Percentiles rank a stretch among this genome's conserved stretches.
Conservation (phyloP, 2,329 filamentous ascomycete genomes). For the Colletotrichum orbiculare region DNA sequence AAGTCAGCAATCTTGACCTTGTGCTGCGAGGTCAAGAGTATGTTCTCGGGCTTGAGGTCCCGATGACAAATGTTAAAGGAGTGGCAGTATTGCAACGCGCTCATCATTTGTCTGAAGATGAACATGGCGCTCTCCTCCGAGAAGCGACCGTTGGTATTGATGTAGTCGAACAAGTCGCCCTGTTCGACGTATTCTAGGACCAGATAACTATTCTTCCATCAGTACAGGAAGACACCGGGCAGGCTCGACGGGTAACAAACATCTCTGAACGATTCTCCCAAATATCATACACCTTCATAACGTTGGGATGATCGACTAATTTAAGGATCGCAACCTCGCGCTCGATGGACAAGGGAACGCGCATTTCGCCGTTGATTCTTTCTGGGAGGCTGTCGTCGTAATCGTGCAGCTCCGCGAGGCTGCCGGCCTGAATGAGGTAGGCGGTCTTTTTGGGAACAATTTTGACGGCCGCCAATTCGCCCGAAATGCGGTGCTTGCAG, state of each 20-base stretch:
- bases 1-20: slow-evolving; percentile 97
- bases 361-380: slow-evolving; percentile 69
- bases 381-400: slow-evolving; percentile 71
- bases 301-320: slow-evolving; percentile 92
- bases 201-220: slow-evolving; percentile 75
- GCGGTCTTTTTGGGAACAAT: slow-evolving; percentile 89
- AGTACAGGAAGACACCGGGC: slow-evolving; percentile 28
- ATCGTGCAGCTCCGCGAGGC: slow-evolving; percentile 83
- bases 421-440: slow-evolving; percentile 84
- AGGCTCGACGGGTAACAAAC: slow-evolving; percentile 56
- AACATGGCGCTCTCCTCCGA: slow-evolving; percentile 83
- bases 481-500: slow-evolving; percentile 82
- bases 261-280: slow-evolving; percentile 98
- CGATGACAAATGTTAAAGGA: slow-evolving; percentile 95
- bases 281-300: slow-evolving; percentile 94
- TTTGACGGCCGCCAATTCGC: slow-evolving; percentile 90
- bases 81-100: slow-evolving; percentile 92
- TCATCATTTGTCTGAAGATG: slow-evolving; percentile 93
- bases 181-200: slow-evolving; percentile 91
- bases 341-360: slow-evolving; percentile 89
- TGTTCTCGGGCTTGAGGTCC: slow-evolving; percentile 97
- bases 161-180: slow-evolving; percentile 86
- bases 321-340: slow-evolving; percentile 98
- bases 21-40: slow-evolving; percentile 80
- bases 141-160: slow-evolving; percentile 78